Evolutionary conservation across 2,329 filamentous ascomycete species (phyloP).

Genomic region (Chlorencoelia australis): DNA sequence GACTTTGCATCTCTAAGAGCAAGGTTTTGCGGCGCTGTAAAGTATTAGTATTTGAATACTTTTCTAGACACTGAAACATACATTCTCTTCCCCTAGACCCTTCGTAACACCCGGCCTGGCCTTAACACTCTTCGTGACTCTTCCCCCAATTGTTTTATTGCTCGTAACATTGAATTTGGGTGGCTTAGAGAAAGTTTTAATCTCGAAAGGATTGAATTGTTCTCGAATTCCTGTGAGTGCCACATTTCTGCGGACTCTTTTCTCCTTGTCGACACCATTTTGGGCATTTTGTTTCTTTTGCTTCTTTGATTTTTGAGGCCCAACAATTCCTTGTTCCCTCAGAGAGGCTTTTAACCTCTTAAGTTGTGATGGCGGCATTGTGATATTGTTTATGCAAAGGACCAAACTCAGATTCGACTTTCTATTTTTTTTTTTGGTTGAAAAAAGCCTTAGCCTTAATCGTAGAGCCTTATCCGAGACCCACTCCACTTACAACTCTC

Average conservation of each 20-base stretch:
- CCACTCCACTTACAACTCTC: slow-evolving; percentile 2
- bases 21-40: slow-evolving; percentile 12
- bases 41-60: slow-evolving; percentile 9
- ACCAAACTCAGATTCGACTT: background rate
- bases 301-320: slow-evolving; percentile 91
- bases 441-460: background rate
- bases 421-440: slow-evolving; percentile 10
- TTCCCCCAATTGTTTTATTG: slow-evolving; percentile 41
- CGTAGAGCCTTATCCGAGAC: background rate
- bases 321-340: slow-evolving; percentile 78
- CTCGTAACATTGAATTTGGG: slow-evolving; percentile 81
- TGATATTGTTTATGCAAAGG: slow-evolving; percentile 5
- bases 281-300: slow-evolving; percentile 68
- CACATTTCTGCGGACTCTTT: slow-evolving; percentile 65
- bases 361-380: slow-evolving; percentile 91
- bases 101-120: slow-evolving; percentile 77
- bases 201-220: slow-evolving; percentile 95
- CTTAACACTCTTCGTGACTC: slow-evolving; percentile 47
- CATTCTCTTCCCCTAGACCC: slow-evolving; percentile 75
- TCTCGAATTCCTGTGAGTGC: slow-evolving; percentile 83
- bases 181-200: slow-evolving; percentile 67
- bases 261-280: slow-evolving; percentile 56
- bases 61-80: slow-evolving; percentile 32
- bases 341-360: slow-evolving; percentile 92
- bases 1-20: slow-evolving; percentile 62